Base-by-base conservation (phyloP, 306 rosid species). In the Urtica urens region DNA sequence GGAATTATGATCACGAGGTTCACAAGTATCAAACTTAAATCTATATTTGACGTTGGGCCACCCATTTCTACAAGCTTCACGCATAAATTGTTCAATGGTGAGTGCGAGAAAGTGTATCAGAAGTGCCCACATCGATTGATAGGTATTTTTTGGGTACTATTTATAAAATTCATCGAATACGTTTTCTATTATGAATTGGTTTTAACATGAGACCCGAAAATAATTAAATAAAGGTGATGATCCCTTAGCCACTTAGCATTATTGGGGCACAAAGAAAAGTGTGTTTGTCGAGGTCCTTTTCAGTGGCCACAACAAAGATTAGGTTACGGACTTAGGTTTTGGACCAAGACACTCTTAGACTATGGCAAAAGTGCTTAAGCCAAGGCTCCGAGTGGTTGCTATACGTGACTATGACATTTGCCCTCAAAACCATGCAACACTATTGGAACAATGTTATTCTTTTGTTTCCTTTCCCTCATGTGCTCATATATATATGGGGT, bases 371-470 rank as follows among this genome's bases (percentile, higher is more conserved):
- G 46, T 10, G 18, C n/a, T 6, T 35, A 28, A 22, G 23, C 43
- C 23, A n/a, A 30, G 29, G 2, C 14, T 3, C 28, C 27, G 23
- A 44, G 41, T 1, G 17, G 50, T 39, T 16, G 40, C 41, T 63
- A 57, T 37, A 58, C 56, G 59, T 35, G 39, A 30, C 50, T 8
- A 10, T 43, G 54, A 50, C 50, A 45, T 58, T 66, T 81, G 72
- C 83, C 82, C 72, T 75, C 68, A 10, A 15, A 48, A 37, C 50
- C 55, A 72, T 60, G 86, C 82, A 81, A 80, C 60, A 30, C 9
- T 46, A 26, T 47, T 42, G 44, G 18, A 16, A 18, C 33, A 34
- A 31, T 38, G 38, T 34, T 6, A 4, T 13, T 44, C 38, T 26
- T 58, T 59, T 42, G 52, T 33, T 37, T 1, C 27, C 2, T 8